Conservation (phyloP, 129 eudicot genomes). For the Helichrysum umbraculigerum region DNA sequence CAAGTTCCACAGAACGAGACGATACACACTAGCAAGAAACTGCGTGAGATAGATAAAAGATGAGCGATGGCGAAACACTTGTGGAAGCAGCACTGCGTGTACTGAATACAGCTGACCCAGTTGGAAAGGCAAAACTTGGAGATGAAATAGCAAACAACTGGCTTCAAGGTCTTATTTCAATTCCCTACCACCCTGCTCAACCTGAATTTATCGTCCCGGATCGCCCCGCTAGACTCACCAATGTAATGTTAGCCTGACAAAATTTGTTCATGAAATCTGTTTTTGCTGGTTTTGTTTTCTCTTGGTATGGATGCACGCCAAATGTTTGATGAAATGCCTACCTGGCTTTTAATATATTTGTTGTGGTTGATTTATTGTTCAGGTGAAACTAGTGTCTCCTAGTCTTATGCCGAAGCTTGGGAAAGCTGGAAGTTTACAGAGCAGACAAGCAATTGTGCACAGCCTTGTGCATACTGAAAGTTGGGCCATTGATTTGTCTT, state of each 20-base stretch:
- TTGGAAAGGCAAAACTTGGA: constrained; percentile 82
- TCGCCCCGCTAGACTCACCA: constrained; percentile 71
- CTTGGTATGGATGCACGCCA: constrained; percentile 11
- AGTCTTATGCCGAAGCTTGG: constrained; percentile 96
- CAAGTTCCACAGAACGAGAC: neutral
- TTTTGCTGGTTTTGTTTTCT: neutral
- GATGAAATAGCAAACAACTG: constrained; percentile 71
- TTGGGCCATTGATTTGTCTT: constrained; percentile 98
- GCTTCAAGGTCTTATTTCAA: constrained; percentile 56
- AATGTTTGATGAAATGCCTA: constrained; percentile 62
- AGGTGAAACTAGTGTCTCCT: constrained; percentile 88
- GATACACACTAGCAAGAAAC: neutral
- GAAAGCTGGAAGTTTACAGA: constrained; percentile 88
- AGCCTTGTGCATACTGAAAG: constrained; percentile 64
- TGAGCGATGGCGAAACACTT: constrained; percentile 55
- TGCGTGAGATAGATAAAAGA: constrained; percentile 22
- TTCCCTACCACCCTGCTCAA: constrained; percentile 53
- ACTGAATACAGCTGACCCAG: constrained; percentile 76
- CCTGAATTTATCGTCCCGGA: constrained; percentile 64
- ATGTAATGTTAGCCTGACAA: constrained; percentile 34
- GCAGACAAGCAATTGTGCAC: constrained; percentile 90
- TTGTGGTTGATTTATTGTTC: constrained; percentile 18
- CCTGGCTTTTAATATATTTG: constrained; percentile 1
- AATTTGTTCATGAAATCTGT: neutral
- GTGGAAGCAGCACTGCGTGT: constrained; percentile 84